Base-by-base conservation (phyloP, 2,329 filamentous ascomycete species). In the Pseudogymnoascus sp. region DNA sequence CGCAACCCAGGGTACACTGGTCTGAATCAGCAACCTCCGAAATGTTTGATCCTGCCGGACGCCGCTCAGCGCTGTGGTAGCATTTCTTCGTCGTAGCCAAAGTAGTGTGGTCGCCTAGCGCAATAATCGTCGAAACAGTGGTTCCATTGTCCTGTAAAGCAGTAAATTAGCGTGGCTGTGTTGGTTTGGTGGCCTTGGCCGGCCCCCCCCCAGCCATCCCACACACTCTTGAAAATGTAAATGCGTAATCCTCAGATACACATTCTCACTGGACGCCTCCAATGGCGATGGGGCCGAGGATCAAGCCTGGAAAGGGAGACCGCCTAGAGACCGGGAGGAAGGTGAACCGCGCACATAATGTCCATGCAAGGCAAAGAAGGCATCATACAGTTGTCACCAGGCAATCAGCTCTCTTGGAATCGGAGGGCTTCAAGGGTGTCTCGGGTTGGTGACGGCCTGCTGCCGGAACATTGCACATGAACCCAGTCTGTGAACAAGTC, bases 21-120 rank as follows among this genome's bases (percentile, higher is more conserved):
- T 54, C 47, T 54, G 47, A 54, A 54, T 54, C 47, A 54, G 47
- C 47, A 54, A 54, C 47, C 47, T 54, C 47, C 47, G 47, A 54
- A 54, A 54, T 54, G 47, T 54, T 39, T 54, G 47, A 54, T 54
- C 47, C 28, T 54, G 47, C 47, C 47, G 47, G 35, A 37, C 5
- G 14, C 11, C 35, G 14, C 5, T 33, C 4, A 14, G 35, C 14
- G 33, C n/a, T 54, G 47, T 54, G 9, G 47, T 54, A 54, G 47
- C 47, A 54, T 54, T 54, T 33, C 2, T 16, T 18, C 47, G 25
- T 54, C 28, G 16, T 54, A 50, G 43, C 11, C 22, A 16, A 25
- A 50, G 25, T 50, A 54, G 47, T 33, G 47, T 54, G 47, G 47
- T 33, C 8, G 47, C 47, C 47, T 54, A 54, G 47, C 47, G 47